Conservation (phyloP, 202 grass and related monocot species). For the Dendrocalamus latiflorus region DNA sequence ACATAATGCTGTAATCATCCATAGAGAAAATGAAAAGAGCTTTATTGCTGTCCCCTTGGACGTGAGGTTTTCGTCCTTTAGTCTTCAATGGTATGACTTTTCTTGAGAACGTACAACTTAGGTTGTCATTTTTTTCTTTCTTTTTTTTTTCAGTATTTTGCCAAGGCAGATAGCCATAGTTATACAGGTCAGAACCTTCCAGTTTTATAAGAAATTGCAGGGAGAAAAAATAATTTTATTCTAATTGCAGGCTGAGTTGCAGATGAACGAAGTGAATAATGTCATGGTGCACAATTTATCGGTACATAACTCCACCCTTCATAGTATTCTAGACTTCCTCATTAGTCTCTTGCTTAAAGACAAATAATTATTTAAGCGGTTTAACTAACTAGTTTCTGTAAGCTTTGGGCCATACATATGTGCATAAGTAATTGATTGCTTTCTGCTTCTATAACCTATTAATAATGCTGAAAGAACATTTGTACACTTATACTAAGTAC, state of each 20-base stretch:
- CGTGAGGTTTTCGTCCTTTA: background rate
- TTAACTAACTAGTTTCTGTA: constrained; percentile 29
- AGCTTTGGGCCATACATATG: constrained; percentile 8
- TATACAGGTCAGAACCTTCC: background rate
- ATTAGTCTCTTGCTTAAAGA: background rate
- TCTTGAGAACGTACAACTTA: background rate
- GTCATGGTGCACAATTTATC: too few relatives aligned
- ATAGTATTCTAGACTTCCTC: constrained; percentile 11
- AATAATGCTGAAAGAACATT: constrained; percentile 16
- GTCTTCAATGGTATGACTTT: background rate
- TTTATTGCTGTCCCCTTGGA: background rate
- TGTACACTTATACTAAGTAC: too few relatives aligned
- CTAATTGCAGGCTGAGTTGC: constrained; percentile 83
- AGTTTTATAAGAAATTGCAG: constrained; percentile 11
- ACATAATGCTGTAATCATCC: background rate
- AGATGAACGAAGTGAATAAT: constrained; percentile 99
- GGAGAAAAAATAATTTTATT: constrained; percentile 11
- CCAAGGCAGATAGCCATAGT: background rate
- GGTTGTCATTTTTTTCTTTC: background rate
- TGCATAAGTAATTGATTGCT: background rate
- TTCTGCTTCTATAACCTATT: constrained; percentile 18
- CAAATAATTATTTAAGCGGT: background rate
- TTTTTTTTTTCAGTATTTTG: constrained; percentile 5
- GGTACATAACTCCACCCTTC: constrained; percentile 11
- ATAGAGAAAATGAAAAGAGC: background rate